phyloP scores from a whole-genome alignment of 2,329 filamentous ascomycete genomes.

The Xylaria digitata region DNA sequence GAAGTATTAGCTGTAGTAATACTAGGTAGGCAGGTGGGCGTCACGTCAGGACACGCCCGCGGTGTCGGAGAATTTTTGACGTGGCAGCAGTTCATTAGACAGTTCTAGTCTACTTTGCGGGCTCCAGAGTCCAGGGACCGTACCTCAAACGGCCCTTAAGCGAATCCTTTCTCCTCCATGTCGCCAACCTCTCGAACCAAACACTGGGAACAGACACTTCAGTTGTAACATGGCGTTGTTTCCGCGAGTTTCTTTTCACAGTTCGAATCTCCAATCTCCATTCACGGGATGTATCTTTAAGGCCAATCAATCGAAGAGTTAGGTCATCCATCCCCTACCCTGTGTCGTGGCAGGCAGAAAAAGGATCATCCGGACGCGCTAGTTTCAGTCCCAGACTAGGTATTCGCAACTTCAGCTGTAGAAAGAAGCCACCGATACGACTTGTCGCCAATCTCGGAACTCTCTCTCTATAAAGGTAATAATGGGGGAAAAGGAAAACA shows the following conservation, averaged over 20 bases:
- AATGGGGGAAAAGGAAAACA: not conserved
- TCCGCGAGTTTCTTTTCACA: not conserved
- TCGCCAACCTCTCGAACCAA: not conserved
- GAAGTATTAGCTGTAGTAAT: slow-evolving; percentile 27
- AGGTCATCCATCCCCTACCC: not conserved
- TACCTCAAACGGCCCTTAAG: slow-evolving; percentile 4
- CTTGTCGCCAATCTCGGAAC: not conserved
- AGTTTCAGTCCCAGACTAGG: not conserved
- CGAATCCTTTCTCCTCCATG: slow-evolving; percentile 4
- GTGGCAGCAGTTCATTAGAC: slow-evolving; percentile 51
- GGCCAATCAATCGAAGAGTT: not conserved
- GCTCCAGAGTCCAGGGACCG: slow-evolving; percentile 18
- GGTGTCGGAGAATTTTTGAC: slow-evolving; percentile 51
- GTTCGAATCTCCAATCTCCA: not conserved
- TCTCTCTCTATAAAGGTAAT: not conserved
- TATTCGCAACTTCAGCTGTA: not conserved
- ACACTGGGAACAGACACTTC: not conserved
- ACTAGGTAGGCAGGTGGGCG: slow-evolving; percentile 32
- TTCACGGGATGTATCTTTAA: not conserved
- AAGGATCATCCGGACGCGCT: not conserved
- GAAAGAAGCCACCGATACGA: slow-evolving; percentile 1
- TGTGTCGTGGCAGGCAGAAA: not conserved
- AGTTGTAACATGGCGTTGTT: not conserved
- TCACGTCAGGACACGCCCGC: slow-evolving; percentile 35
- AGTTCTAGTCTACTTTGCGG: slow-evolving; percentile 24